phyloP scores from a whole-genome alignment of 257 asterid genomes.

The Jasminum sambac region DNA sequence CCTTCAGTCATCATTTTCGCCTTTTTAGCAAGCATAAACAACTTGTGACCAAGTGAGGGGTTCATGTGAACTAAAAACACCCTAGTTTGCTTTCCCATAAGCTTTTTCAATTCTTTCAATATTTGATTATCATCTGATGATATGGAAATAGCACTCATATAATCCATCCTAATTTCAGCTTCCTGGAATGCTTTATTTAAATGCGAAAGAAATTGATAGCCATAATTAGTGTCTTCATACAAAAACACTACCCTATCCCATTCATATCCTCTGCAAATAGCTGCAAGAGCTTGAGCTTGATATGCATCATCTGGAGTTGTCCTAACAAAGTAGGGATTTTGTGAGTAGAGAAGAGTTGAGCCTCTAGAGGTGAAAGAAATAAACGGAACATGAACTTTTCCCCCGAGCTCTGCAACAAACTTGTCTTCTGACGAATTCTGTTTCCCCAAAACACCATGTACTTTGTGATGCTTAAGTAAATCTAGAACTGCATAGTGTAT shows the following conservation, averaged over 20 bases:
- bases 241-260: slow-evolving; percentile 49
- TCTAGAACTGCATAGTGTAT: slow-evolving; percentile 38
- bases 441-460: slow-evolving; percentile 53
- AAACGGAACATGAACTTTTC: slow-evolving; percentile 41
- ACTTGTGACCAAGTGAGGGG: slow-evolving; percentile 37
- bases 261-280: slow-evolving; percentile 39
- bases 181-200: slow-evolving; percentile 43
- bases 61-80: slow-evolving; percentile 56
- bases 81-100: slow-evolving; percentile 37
- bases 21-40: slow-evolving; percentile 39
- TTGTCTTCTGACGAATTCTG: slow-evolving; percentile 34
- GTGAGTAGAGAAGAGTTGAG: slow-evolving; percentile 13
- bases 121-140: slow-evolving; percentile 33
- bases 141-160: slow-evolving; percentile 32
- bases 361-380: slow-evolving; percentile 34
- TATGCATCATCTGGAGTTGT: slow-evolving; percentile 29
- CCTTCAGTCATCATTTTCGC: slow-evolving; percentile 49
- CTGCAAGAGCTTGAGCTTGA: slow-evolving; percentile 53
- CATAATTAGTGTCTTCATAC: slow-evolving; percentile 52
- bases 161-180: slow-evolving; percentile 30
- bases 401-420: slow-evolving; percentile 46
- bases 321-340: slow-evolving; percentile 34
- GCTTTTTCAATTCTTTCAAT: slow-evolving; percentile 25
- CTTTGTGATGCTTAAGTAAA: slow-evolving; percentile 45
- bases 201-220: slow-evolving; percentile 42